Percentiles rank a stretch among this genome's conserved stretches.
phyloP scores from a whole-genome alignment of 2,329 filamentous ascomycete species.

The Capronia epimyces region DNA sequence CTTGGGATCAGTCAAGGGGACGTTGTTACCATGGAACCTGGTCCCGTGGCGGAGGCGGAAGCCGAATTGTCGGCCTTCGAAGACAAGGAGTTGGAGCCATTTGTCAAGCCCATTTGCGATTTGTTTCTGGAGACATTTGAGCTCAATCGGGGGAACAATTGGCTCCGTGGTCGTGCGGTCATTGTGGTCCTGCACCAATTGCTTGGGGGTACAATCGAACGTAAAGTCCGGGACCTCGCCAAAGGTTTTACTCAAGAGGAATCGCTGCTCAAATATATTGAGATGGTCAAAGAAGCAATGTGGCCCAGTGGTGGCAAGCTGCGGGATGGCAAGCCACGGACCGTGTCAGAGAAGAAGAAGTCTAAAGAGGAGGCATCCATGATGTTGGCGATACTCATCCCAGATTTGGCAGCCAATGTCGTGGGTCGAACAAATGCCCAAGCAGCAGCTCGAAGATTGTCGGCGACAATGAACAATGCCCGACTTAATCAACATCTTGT shows the following conservation, averaged over 20 bases:
- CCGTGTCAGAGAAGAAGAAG: constrained; percentile 66
- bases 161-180: constrained; percentile 90
- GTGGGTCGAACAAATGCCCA: constrained; percentile 90
- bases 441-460: constrained; percentile 78
- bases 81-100: constrained; percentile 80
- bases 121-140: constrained; percentile 95
- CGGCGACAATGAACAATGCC: constrained; percentile 86
- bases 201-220: constrained; percentile 90
- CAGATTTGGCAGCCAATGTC: constrained; percentile 86
- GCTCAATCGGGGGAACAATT: constrained; percentile 90
- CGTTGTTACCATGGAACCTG: constrained; percentile 37
- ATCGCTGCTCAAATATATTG: constrained; percentile 68
- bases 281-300: constrained; percentile 66
- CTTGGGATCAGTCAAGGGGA: constrained; percentile 35
- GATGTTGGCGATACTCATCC: constrained; percentile 82
- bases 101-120: constrained; percentile 97
- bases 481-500: constrained; percentile 72
- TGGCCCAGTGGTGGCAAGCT: constrained; percentile 60
- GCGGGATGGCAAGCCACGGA: constrained; percentile 53
- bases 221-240: constrained; percentile 83
- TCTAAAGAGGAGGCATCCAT: constrained; percentile 81
- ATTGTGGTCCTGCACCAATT: constrained; percentile 95
- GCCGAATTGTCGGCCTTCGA: constrained; percentile 92
- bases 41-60: constrained; percentile 70
- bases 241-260: constrained; percentile 71